These are phyloP conservation scores for Hypoxylon lienhwacheense DNA, from an alignment of 495 filamentous ascomycete species.

Conservation along the genomic window DNA sequence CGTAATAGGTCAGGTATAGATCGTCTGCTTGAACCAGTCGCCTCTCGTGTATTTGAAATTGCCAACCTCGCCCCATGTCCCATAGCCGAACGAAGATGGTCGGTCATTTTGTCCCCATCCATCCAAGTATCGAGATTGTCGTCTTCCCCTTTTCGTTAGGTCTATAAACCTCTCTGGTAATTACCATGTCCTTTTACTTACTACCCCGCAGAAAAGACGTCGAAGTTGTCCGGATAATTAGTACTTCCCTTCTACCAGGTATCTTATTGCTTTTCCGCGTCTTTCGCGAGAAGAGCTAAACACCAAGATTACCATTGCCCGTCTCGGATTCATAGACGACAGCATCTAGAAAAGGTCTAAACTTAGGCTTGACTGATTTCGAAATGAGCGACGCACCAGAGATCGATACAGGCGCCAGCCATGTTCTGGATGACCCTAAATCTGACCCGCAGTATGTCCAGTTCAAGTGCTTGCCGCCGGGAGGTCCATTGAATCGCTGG, in stretches of 20 bases:
- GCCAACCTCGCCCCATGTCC: not conserved
- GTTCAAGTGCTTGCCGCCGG: slow-evolving; percentile 46
- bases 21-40: slow-evolving; percentile 26
- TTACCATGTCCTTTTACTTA: too few species aligned
- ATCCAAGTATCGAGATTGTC: slow-evolving; percentile 18
- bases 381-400: slow-evolving; percentile 23
- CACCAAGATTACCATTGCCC: too few species aligned
- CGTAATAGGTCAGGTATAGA: slow-evolving; percentile 13
- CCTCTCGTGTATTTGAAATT: slow-evolving; percentile 29
- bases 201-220: slow-evolving; percentile 22
- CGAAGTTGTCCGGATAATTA: not conserved
- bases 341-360: too few species aligned
- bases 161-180: not conserved
- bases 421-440: slow-evolving; percentile 37
- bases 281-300: too few species aligned
- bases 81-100: slow-evolving; percentile 7
- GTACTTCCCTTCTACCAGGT: not conserved
- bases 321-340: too few species aligned
- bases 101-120: too few species aligned
- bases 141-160: slow-evolving; percentile 5
- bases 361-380: not conserved
- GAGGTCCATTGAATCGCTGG: slow-evolving; percentile 52
- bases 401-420: slow-evolving; percentile 11
- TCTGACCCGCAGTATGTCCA: slow-evolving; percentile 49
- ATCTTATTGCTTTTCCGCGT: too few species aligned